Evolutionary conservation across 805 yeast species (phyloP), one percentile per base, ranked within the genome.

Genomic region (Cyberlindnera maclurae): DNA sequence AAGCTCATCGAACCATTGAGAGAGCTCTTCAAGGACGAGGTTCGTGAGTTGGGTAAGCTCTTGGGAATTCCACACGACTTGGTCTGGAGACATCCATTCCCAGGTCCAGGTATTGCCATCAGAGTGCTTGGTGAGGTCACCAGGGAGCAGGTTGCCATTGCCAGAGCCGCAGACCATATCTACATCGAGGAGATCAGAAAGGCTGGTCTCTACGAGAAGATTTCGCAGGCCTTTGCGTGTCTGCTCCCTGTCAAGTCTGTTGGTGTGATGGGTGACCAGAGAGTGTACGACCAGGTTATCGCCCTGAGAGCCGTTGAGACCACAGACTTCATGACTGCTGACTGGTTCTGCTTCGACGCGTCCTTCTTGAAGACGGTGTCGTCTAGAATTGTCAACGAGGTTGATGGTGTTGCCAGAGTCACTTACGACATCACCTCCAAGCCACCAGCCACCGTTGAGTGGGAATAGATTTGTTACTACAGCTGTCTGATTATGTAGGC

Each of bases 41-140:
- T 93, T 42, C 87, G 99, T 67, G 85, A 82, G 55, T 72, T 93
- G 52, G 99, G 99, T 67, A 86, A 87, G 70, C 68, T 93, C 38
- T 70, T 93, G 69, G 96, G 96, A 36, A 90, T 93, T 55, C 94
- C 97, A 27, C 93, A 86, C 59, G 97, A 93, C 55, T 75, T 93
- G 54, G 97, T 93, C 51, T 90, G 97, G 97, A 86, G 99, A 75
- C 99, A 93, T 63, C 99, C 99, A 41, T 93, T 93, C 95, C 99
- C 99, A 56, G 99, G 99, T 62, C 99, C 99, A 63, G 99, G 99
- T 71, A 84, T 93, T 60, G 99, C 97, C 53, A 93, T 93, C 64
- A 82, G 99, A 68, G 94, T 93, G 40, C 72, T 93, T 35, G 99
- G 99, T 54, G 97, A 90, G 70, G 97, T 93, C 47, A 85, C 96